Percentiles rank a stretch among this genome's conserved stretches.
Conservation (phyloP, 345 rosid genomes). For the Moricandia moricandioides region DNA sequence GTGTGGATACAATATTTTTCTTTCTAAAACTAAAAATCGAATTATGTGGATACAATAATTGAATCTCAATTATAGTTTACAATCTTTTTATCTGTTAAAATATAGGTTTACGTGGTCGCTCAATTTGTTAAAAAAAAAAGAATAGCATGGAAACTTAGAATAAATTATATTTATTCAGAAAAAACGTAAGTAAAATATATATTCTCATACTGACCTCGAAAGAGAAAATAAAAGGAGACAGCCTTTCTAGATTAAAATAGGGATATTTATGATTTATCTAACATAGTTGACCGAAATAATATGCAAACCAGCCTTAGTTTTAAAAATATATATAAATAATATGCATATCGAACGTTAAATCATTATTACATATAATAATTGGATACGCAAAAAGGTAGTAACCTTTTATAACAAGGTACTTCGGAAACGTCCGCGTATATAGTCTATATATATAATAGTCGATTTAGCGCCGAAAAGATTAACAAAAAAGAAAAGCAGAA, state of each 20-base stretch:
- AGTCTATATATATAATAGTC: not conserved
- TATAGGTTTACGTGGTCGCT: not conserved
- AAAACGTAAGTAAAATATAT: too few species aligned
- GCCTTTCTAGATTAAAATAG: not conserved
- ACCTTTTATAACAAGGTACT: not conserved
- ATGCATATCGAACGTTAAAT: too few species aligned
- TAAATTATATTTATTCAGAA: not conserved
- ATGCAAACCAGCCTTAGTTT: too few species aligned
- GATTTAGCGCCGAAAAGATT: constrained; percentile 29
- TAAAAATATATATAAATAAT: too few species aligned
- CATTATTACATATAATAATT: not conserved
- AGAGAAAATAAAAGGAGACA: not conserved
- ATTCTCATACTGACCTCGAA: not conserved
- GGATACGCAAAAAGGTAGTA: not conserved
- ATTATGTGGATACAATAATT: not conserved
- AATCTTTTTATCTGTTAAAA: not conserved
- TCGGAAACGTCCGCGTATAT: not conserved
- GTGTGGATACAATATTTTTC: not conserved
- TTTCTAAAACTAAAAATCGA: too few species aligned
- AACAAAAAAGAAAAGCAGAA: not conserved
- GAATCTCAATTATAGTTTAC: not conserved
- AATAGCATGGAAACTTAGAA: not conserved
- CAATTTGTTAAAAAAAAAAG: not conserved
- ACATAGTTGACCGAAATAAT: not conserved
- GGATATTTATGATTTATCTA: not conserved